These are phyloP conservation scores for Dipteronia dyeriana DNA, from an alignment of 345 rosid species.

Conservation along the genomic window DNA sequence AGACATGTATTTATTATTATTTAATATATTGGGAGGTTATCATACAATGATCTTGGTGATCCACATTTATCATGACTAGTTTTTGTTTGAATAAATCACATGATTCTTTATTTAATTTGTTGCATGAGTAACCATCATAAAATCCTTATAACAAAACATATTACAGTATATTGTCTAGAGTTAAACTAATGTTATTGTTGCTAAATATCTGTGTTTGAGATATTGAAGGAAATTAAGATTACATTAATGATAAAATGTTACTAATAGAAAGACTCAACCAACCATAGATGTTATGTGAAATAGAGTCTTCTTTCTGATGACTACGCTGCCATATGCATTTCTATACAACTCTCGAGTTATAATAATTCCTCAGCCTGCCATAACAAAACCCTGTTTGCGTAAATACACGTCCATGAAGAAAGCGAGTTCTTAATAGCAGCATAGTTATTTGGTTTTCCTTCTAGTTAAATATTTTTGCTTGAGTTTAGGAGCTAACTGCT, in stretches of 20 bases:
- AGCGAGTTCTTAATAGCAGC: not conserved
- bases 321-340: not conserved
- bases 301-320: not conserved
- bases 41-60: not conserved
- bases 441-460: constrained; percentile 4
- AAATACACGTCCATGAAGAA: not conserved
- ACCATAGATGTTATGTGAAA: too few relatives aligned
- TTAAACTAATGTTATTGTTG: not conserved
- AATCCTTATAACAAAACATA: not conserved
- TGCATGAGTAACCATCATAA: not conserved
- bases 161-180: too few relatives aligned
- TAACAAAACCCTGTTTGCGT: not conserved
- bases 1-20: too few relatives aligned
- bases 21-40: not conserved
- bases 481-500: constrained; percentile 14
- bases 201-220: not conserved
- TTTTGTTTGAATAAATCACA: not conserved
- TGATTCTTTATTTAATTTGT: not conserved
- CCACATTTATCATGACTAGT: too few relatives aligned
- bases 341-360: not conserved
- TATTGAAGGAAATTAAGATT: too few relatives aligned
- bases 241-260: too few relatives aligned
- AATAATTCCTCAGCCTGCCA: not conserved
- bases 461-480: constrained; percentile 3
- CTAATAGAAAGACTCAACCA: too few relatives aligned